Percentiles rank a stretch among this genome's conserved stretches.
Evolutionary conservation across 768 basidiomycete species (phyloP).

Genomic region (Roridomyces roridus): DNA sequence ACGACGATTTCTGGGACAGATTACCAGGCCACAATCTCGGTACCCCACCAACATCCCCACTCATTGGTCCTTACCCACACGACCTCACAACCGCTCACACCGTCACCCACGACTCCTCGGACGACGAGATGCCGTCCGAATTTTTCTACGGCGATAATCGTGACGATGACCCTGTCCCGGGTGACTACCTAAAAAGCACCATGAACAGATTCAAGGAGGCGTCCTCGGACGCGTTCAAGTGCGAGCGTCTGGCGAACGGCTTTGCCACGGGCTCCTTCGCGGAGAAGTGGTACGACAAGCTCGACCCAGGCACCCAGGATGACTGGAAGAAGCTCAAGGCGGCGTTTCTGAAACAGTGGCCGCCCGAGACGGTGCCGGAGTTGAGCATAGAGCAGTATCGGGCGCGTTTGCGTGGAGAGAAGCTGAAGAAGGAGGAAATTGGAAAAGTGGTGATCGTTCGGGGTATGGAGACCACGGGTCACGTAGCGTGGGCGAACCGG

Average conservation of each 20-base stretch:
- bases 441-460: slow-evolving; percentile 2
- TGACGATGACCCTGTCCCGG: not conserved
- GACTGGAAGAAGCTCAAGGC: slow-evolving; percentile 7
- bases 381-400: slow-evolving; percentile 13
- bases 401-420: slow-evolving; percentile 8
- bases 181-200: slow-evolving; percentile 5
- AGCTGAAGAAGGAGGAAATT: slow-evolving; percentile 4
- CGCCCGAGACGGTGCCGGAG: not conserved
- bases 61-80: slow-evolving; percentile 1
- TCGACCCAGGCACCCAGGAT: not conserved
- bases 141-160: slow-evolving; percentile 7
- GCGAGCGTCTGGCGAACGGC: not conserved
- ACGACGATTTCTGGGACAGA: not conserved
- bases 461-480: slow-evolving; percentile 8
- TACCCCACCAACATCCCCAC: slow-evolving; percentile 2
- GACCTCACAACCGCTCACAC: not conserved
- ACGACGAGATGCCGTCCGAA: slow-evolving; percentile 10
- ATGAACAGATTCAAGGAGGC: slow-evolving; percentile 10
- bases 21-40: slow-evolving; percentile 1
- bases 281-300: not conserved
- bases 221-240: slow-evolving; percentile 9
- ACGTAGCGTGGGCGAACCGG: slow-evolving; percentile 5
- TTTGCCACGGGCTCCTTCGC: slow-evolving; percentile 8
- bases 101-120: not conserved
- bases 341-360: slow-evolving; percentile 9